Evolutionary conservation across 441 rosid genomes (phyloP), one percentile per base, ranked within the genome.

Genomic region (Pelargonium australe): DNA sequence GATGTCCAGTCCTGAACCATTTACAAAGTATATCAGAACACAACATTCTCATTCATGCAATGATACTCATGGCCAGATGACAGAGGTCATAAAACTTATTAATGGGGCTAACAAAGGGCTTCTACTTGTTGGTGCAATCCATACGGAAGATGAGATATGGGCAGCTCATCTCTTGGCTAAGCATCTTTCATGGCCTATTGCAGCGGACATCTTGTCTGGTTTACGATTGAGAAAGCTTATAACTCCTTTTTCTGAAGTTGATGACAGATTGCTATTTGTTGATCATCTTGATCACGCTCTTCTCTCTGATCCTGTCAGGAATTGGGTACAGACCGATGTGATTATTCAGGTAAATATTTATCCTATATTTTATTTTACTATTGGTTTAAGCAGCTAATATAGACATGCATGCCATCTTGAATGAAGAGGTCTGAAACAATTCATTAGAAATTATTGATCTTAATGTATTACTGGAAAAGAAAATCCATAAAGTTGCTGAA

Each of bases 211-310:
- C 70, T 82, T 95, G 78, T 95, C 99, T 62, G 99, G 99, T 69
- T 75, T 90, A 76, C 87, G 97, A 70, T 78, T 95, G 79, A 88
- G 97, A 83, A 87, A 87, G 82, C 74, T 85, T 65, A 73, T 80
- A 61, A 71, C 85, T 53, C 68, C 83, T 66, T 85, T 81, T 81
- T 84, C 79, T 72, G 86, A 83, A 65, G 55, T 70, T 70, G 77
- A 82, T 67, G 83, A 79, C 69, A 78, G 76, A 51, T 55, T 85
- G 74, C 44, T 83, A 69, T 91, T 90, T 76, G 60, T 91, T 73
- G 97, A 95, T 82, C 90, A 88, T 82, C 87, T 95, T 63, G 99
- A 95, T 79, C 97, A 87, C 80, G 89, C 86, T 75, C 76, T 95
- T 73, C 85, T 95, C 74, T 90, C 97, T 13, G 82, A 85, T 79